These are phyloP conservation scores for Setaria viridis DNA, from an alignment of 202 grass and related monocot genomes.

Conservation along the genomic window DNA sequence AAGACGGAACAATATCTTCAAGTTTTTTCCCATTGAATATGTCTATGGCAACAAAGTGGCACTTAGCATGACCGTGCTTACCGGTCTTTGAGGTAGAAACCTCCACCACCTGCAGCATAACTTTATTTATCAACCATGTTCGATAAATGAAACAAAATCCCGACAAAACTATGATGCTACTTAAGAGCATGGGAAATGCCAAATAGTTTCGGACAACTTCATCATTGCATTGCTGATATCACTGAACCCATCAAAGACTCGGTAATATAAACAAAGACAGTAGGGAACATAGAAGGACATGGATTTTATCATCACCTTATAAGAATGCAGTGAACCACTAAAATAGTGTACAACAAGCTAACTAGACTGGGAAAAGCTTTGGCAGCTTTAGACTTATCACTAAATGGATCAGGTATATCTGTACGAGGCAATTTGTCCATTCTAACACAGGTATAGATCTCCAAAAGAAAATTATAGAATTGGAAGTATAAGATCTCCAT, in stretches of 20 bases:
- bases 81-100: conserved; percentile 99
- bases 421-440: neutral
- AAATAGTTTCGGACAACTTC: neutral
- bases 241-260: neutral
- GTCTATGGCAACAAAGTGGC: conserved; percentile 98
- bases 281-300: neutral
- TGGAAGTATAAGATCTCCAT: neutral
- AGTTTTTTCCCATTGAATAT: conserved; percentile 98
- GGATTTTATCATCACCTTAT: neutral
- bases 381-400: neutral
- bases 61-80: conserved; percentile 96
- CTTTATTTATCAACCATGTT: conserved; percentile 34
- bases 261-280: neutral
- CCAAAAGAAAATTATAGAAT: neutral
- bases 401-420: neutral
- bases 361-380: neutral
- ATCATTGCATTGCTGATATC: neutral
- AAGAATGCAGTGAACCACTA: neutral
- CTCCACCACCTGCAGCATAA: conserved; percentile 81
- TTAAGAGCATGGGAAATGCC: neutral
- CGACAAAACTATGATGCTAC: neutral
- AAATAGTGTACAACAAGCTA: neutral
- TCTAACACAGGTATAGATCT: neutral
- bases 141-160: neutral
- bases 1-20: conserved; percentile 99